Evolutionary conservation across 2,329 filamentous ascomycete species (phyloP).

Genomic region (Lasiodiplodia sp.): DNA sequence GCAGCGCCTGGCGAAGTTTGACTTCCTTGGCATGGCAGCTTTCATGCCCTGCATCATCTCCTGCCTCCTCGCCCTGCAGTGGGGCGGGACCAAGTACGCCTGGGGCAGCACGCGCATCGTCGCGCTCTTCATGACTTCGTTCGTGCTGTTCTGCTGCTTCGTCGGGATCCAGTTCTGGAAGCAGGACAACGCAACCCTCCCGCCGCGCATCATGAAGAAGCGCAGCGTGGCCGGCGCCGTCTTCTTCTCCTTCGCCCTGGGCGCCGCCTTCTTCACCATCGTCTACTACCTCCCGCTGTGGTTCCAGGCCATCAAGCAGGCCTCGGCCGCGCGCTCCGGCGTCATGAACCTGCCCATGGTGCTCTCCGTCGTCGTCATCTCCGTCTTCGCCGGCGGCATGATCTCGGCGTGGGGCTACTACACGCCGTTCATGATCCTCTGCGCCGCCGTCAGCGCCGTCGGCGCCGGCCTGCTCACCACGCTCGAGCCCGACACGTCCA

Average conservation of each 20-base stretch:
- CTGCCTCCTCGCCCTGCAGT: slow-evolving; percentile 46
- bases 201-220: slow-evolving; percentile 37
- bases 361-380: slow-evolving; percentile 38
- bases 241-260: slow-evolving; percentile 44
- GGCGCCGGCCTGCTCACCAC: slow-evolving; percentile 40
- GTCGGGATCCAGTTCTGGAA: slow-evolving; percentile 39
- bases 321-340: slow-evolving; percentile 48
- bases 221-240: slow-evolving; percentile 42
- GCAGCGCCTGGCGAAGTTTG: slow-evolving; percentile 33
- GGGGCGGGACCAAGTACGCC: slow-evolving; percentile 40
- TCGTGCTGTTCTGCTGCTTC: slow-evolving; percentile 29
- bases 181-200: slow-evolving; percentile 40
- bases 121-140: slow-evolving; percentile 31
- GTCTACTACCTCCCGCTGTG: slow-evolving; percentile 51
- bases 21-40: slow-evolving; percentile 42
- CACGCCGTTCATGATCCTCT: slow-evolving; percentile 45
- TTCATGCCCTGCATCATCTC: slow-evolving; percentile 45
- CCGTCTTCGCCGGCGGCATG: slow-evolving; percentile 41
- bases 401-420: slow-evolving; percentile 36
- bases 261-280: slow-evolving; percentile 35
- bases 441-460: slow-evolving; percentile 40
- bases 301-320: slow-evolving; percentile 54
- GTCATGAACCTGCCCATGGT: slow-evolving; percentile 45
- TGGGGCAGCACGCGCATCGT: slow-evolving; percentile 35
- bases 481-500: slow-evolving; percentile 32